Base-by-base conservation (phyloP, 1,284 basidiomycete genomes). In the Golubevia sp. region DNA sequence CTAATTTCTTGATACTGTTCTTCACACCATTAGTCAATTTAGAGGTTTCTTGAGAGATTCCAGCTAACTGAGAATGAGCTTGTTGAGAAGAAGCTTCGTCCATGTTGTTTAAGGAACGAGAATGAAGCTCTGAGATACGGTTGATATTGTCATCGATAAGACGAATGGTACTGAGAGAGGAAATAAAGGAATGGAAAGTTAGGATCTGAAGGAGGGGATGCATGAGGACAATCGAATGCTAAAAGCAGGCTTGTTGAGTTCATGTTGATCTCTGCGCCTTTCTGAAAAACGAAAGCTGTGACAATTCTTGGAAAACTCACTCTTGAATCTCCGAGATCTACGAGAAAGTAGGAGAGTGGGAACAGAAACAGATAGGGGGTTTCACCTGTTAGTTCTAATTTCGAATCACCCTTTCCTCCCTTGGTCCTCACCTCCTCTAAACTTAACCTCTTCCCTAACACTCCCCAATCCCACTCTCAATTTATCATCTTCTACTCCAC, bases 71-170 rank as follows among this genome's bases (percentile, higher is more conserved):
- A 59, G 72, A 68, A 50, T 83, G 75, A 49, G 80, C 80, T 49
- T 75, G 71, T 59, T 72, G 70, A 26, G 77, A 75, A n/a, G 77
- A 73, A 7, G 76, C 73, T 64, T 82, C 80, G 60, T 81, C 80
- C 64, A 81, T 76, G 70, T 80, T 80, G 73, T 83, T 82, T 53
- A 83, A 73, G 49, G 71, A 72, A 27, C 76, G 70, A 49, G 79
- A 79, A 70, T 83, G 80, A 20, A 81, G 69, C 25, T 82, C 80
- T 6, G 77, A 73, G 60, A 83, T 79, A 56, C 70, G 71, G 62
- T 76, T 77, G 63, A 83, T 67, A 59, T 80, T 79, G 26, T 77
- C 69, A 26, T 83, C 80, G 44, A 83, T 82, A 44, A 73, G 66
- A 38, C 77, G 73, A 64, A 83, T 78, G 34, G 70, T 73, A 61